These are phyloP conservation scores for Cladosporium cucumerinum DNA, from an alignment of 2,329 filamentous ascomycete genomes.

Conservation along the genomic window DNA sequence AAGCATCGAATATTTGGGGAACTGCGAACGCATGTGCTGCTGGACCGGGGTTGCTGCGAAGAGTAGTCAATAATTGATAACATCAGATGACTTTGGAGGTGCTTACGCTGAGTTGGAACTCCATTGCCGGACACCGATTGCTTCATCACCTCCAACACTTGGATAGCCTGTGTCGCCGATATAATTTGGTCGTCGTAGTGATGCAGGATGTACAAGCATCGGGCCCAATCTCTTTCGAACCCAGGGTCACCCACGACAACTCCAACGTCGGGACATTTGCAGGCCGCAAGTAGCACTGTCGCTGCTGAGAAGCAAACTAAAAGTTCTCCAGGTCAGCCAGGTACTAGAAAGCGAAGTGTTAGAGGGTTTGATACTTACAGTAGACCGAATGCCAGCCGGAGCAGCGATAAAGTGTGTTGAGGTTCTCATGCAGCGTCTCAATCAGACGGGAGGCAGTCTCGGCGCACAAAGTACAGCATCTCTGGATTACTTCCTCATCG, in stretches of 20 bases:
- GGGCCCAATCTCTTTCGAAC: slow-evolving; percentile 24
- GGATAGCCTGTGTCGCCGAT: slow-evolving; percentile 24
- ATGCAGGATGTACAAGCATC: slow-evolving; percentile 24
- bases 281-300: slow-evolving; percentile 26
- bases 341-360: background rate
- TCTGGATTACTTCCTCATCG: slow-evolving; percentile 35
- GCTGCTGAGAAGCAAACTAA: slow-evolving; percentile 25
- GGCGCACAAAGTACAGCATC: slow-evolving; percentile 28
- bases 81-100: background rate
- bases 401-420: slow-evolving; percentile 25
- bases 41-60: background rate
- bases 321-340: background rate
- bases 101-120: slow-evolving; percentile 3
- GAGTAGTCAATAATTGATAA: slow-evolving; percentile 18
- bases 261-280: slow-evolving; percentile 18
- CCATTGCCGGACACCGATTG: slow-evolving; percentile 12
- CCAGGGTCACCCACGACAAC: slow-evolving; percentile 16
- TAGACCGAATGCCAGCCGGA: slow-evolving; percentile 29
- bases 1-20: slow-evolving; percentile 1
- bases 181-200: slow-evolving; percentile 26
- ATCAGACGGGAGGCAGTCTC: slow-evolving; percentile 37
- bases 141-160: slow-evolving; percentile 25
- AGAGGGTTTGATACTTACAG: slow-evolving; percentile 2
- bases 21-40: slow-evolving; percentile 1
- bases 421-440: slow-evolving; percentile 35